A percentile compares a stretch with the other conserved stretches of the same genome.
Conservation (phyloP, 106 monocot species). For the Dactylorhiza incarnata region DNA sequence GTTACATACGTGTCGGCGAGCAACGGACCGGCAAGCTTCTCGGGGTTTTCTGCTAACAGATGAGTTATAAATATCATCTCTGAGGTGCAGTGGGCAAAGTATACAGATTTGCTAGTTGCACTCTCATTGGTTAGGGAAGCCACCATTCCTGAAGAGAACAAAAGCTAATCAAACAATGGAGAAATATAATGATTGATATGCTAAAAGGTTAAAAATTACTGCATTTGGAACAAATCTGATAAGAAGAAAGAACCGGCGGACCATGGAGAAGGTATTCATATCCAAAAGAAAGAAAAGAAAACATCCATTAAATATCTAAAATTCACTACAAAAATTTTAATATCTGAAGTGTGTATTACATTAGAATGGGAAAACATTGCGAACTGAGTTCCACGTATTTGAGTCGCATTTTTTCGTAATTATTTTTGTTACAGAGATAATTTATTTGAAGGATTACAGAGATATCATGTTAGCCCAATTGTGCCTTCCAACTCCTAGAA, state of each 20-base stretch:
- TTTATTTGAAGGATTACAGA: no score
- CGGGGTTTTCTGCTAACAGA: conserved; percentile 78
- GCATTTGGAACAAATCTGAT: neutral
- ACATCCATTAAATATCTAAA: no score
- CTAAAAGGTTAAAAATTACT: neutral
- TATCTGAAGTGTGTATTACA: no score
- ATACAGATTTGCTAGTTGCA: conserved; percentile 93
- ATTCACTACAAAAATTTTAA: no score
- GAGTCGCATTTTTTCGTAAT: no score
- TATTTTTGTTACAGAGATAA: no score
- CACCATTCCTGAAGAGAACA: conserved; percentile 65
- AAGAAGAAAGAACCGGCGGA: neutral
- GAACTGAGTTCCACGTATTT: no score
- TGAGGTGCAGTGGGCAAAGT: conserved; percentile 93
- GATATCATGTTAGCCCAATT: no score
- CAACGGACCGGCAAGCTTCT: conserved; percentile 91
- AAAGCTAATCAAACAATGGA: neutral
- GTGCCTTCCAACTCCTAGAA: no score
- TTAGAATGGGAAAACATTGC: no score
- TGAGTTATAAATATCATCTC: conserved; percentile 99
- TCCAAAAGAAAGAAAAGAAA: no score
- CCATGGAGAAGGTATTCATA: no score
- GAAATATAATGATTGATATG: neutral
- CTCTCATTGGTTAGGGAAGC: conserved; percentile 96
- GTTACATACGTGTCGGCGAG: conserved; percentile 95